Evolutionary conservation across 768 basidiomycete species (phyloP).

Genomic region (Hemileccinum impolitum): DNA sequence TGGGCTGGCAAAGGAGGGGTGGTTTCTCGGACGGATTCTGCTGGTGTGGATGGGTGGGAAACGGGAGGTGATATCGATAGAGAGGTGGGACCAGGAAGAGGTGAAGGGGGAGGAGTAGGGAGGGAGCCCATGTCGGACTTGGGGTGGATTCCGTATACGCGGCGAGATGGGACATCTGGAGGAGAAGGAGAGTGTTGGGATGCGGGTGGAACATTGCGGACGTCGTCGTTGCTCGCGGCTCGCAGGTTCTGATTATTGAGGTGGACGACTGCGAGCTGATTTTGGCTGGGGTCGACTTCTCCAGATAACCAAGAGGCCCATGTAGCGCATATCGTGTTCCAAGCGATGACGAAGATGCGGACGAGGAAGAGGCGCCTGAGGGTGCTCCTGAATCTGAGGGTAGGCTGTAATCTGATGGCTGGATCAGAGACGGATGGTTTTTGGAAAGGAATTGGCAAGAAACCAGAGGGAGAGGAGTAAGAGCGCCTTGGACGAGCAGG

Average conservation of each 20-base stretch:
- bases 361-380: constrained; percentile 66
- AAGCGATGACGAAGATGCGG: constrained; percentile 63
- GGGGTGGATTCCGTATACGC: constrained; percentile 7
- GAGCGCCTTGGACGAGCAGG: constrained; percentile 50
- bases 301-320: constrained; percentile 46
- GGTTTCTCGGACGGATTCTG: constrained; percentile 38
- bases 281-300: constrained; percentile 20
- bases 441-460: constrained; percentile 37
- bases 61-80: constrained; percentile 5
- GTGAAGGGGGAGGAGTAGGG: constrained; percentile 27
- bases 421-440: constrained; percentile 30
- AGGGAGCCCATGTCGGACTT: constrained; percentile 15
- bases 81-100: constrained; percentile 8
- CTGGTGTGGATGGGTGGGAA: constrained; percentile 16
- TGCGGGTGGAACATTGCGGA: constrained; percentile 18
- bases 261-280: constrained; percentile 5
- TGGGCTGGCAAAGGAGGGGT: constrained; percentile 49
- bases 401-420: constrained; percentile 34
- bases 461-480: constrained; percentile 58
- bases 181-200: constrained; percentile 20
- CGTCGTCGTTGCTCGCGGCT: constrained; percentile 11
- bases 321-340: constrained; percentile 63
- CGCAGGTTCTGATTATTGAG: constrained; percentile 5
- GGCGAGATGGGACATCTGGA: constrained; percentile 17
- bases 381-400: constrained; percentile 38